Percentiles rank a stretch among this genome's conserved stretches.
Evolutionary conservation across 768 basidiomycete species (phyloP).

Genomic region (Boletus sp.): DNA sequence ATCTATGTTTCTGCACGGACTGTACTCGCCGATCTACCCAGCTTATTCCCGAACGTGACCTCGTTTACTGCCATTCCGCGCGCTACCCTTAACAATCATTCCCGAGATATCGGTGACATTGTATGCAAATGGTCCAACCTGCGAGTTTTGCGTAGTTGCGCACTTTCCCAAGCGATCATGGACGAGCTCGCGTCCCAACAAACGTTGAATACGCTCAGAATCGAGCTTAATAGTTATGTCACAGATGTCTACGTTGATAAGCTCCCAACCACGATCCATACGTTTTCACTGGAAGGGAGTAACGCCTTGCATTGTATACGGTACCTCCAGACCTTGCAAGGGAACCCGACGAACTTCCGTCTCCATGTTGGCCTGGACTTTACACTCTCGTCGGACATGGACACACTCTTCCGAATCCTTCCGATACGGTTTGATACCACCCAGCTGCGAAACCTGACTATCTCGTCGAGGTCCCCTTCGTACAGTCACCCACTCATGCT

Average conservation of each 20-base stretch:
- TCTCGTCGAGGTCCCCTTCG: slow-evolving; percentile 7
- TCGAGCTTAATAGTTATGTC: slow-evolving; percentile 6
- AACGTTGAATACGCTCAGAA: slow-evolving; percentile 8
- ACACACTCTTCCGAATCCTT: slow-evolving; percentile 7
- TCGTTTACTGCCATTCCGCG: slow-evolving; percentile 12
- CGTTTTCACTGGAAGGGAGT: slow-evolving; percentile 9
- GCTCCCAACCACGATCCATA: slow-evolving; percentile 6
- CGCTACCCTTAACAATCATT: slow-evolving; percentile 6
- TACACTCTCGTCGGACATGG: slow-evolving; percentile 4
- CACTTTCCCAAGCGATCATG: slow-evolving; percentile 11
- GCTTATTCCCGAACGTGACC: slow-evolving; percentile 17
- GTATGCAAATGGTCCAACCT: slow-evolving; percentile 9
- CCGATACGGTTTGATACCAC: slow-evolving; percentile 1
- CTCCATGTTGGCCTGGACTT: slow-evolving; percentile 4
- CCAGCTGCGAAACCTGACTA: not conserved
- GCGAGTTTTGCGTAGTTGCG: slow-evolving; percentile 3
- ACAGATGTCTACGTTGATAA: not conserved
- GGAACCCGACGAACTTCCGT: not conserved
- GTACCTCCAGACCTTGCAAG: slow-evolving; percentile 9
- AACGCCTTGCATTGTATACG: slow-evolving; percentile 6
- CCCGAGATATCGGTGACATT: slow-evolving; percentile 10
- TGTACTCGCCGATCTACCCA: slow-evolving; percentile 2
- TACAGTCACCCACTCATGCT: not conserved
- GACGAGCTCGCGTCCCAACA: slow-evolving; percentile 3
- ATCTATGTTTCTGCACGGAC: not conserved